Evolutionary conservation across 495 filamentous ascomycete species (phyloP).

Genomic region (Aspergillus haitiensis): DNA sequence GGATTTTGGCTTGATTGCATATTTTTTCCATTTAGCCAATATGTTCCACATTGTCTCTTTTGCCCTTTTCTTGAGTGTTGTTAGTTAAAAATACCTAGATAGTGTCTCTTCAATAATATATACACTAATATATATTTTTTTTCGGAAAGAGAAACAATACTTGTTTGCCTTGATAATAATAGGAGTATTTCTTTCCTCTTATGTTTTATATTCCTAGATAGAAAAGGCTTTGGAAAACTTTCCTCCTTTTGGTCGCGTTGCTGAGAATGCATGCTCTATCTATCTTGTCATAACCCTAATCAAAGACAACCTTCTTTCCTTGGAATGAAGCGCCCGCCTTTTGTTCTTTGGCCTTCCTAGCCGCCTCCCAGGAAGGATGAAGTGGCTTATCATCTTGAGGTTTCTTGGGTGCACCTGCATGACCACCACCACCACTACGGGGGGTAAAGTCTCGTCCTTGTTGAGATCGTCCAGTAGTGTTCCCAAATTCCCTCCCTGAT

Average conservation of each 20-base stretch:
- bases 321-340: constrained; percentile 60
- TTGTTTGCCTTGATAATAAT: no score
- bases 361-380: constrained; percentile 94
- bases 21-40: no score
- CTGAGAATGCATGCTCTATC: no score
- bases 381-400: constrained; percentile 62
- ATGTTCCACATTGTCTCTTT: background rate
- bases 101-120: background rate
- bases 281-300: constrained; percentile 48
- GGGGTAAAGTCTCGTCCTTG: constrained; percentile 9
- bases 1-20: no score
- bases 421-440: background rate
- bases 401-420: constrained; percentile 23
- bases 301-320: constrained; percentile 91
- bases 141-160: no score
- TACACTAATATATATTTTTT: no score
- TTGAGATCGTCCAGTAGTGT: constrained; percentile 14
- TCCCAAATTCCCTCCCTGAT: constrained; percentile 20
- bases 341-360: constrained; percentile 77
- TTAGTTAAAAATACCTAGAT: constrained; percentile 22
- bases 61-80: background rate
- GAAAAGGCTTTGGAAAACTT: no score
- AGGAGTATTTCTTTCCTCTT: no score
- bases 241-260: no score
- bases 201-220: no score